These are phyloP conservation scores for Chlorella sp. DNA, from an alignment of 139 green algal genomes.

Conservation along the genomic window DNA sequence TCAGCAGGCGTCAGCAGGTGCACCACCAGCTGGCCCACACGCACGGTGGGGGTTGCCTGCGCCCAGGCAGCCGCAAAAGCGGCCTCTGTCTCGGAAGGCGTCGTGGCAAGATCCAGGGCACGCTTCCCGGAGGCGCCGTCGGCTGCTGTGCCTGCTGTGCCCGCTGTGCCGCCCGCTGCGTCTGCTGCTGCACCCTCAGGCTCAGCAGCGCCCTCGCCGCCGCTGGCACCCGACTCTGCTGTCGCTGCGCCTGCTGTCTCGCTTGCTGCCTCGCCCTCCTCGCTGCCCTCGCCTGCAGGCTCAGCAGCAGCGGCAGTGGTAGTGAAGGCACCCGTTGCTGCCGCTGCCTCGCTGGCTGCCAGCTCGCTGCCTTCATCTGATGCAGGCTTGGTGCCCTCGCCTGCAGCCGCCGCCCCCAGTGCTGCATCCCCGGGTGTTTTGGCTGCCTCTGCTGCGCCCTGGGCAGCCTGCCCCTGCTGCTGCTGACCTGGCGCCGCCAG, in stretches of 20 bases:
- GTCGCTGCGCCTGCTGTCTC: not conserved
- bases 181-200: not conserved
- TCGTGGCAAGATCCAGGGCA: not conserved
- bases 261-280: not conserved
- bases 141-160: not conserved
- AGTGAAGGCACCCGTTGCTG: not conserved
- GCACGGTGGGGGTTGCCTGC: not conserved
- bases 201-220: not conserved
- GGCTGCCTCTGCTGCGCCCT: not conserved
- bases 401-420: not conserved
- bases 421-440: too few species aligned
- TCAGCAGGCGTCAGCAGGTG: constrained; percentile 12
- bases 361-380: not conserved
- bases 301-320: not conserved
- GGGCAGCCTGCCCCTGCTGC: not conserved
- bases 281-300: not conserved
- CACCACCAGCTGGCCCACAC: not conserved
- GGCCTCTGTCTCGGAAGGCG: not conserved
- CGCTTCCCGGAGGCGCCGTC: not conserved
- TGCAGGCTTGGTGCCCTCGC: not conserved
- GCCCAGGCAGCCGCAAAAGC: not conserved
- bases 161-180: not conserved
- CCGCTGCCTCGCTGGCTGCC: not conserved
- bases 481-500: not conserved
- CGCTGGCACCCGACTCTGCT: not conserved